A percentile compares a stretch with the other conserved stretches of the same genome.
phyloP scores from a whole-genome alignment of 345 rosid genomes.

The Syzygium aromaticum region DNA sequence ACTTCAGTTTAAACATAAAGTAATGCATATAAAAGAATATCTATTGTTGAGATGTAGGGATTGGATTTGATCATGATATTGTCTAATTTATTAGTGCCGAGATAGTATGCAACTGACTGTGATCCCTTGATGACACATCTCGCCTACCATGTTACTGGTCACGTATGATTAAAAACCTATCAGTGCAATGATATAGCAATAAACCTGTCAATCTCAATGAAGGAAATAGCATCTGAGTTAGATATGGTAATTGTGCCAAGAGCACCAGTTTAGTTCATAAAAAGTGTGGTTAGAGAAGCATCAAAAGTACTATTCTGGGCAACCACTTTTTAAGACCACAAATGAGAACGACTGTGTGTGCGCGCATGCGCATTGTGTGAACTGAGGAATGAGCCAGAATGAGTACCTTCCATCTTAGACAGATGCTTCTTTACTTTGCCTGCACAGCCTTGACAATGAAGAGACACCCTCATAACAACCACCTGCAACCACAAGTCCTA shows the following conservation, averaged over 20 bases:
- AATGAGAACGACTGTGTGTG: neutral
- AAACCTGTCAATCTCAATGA: neutral
- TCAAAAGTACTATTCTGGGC: neutral
- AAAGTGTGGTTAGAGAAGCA: neutral
- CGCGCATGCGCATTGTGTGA: neutral
- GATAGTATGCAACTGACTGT: neutral
- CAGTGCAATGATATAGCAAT: neutral
- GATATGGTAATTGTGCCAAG: neutral
- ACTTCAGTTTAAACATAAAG: neutral
- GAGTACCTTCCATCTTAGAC: slow-evolving; percentile 61
- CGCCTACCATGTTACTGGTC: neutral
- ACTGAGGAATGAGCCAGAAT: neutral
- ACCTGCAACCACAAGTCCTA: slow-evolving; percentile 25
- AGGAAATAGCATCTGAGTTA: neutral
- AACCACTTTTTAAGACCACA: neutral
- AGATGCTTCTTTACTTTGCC: slow-evolving; percentile 57
- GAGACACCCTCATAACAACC: slow-evolving; percentile 54
- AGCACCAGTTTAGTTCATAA: neutral
- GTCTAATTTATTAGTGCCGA: neutral
- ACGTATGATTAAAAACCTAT: neutral
- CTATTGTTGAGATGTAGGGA: neutral
- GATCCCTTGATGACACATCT: neutral
- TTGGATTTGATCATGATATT: neutral
- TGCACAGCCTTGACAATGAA: slow-evolving; percentile 79
- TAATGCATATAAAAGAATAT: neutral